These are phyloP conservation scores for Cercospora zeina DNA, from an alignment of 2,329 filamentous ascomycete species.

Conservation along the genomic window DNA sequence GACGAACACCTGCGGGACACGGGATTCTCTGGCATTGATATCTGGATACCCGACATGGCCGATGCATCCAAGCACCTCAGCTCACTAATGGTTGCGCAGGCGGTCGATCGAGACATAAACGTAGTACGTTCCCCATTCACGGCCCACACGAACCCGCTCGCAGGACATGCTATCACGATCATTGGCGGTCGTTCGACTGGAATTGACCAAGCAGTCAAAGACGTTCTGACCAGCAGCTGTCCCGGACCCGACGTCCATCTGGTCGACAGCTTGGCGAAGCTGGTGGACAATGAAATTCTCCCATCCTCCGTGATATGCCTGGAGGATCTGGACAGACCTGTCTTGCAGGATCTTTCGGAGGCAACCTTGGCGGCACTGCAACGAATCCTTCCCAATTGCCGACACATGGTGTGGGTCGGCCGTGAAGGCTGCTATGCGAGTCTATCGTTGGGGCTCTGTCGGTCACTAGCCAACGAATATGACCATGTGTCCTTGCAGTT, in stretches of 20 bases:
- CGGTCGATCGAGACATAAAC: slow-evolving; percentile 8
- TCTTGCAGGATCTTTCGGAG: slow-evolving; percentile 9
- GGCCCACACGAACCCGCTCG: slow-evolving; percentile 5
- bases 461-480: slow-evolving; percentile 14
- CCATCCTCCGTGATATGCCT: slow-evolving; percentile 13
- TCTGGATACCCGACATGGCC: slow-evolving; percentile 15
- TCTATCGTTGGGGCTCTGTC: slow-evolving; percentile 10
- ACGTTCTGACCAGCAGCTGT: slow-evolving; percentile 10
- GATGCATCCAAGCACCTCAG: slow-evolving; percentile 8
- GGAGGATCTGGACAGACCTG: slow-evolving; percentile 12
- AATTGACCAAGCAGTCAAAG: slow-evolving; percentile 7
- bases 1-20: slow-evolving; percentile 33
- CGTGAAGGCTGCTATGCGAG: slow-evolving; percentile 11
- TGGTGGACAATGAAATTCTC: slow-evolving; percentile 14
- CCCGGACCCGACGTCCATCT: slow-evolving; percentile 1
- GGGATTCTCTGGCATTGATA: slow-evolving; percentile 41
- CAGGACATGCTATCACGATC: slow-evolving; percentile 14
- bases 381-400: slow-evolving; percentile 12
- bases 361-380: slow-evolving; percentile 4
- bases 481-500: slow-evolving; percentile 13
- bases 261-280: slow-evolving; percentile 10
- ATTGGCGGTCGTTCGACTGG: slow-evolving; percentile 9
- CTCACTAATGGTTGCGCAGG: slow-evolving; percentile 10
- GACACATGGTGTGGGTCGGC: slow-evolving; percentile 14
- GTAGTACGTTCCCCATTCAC: slow-evolving; percentile 8